Base-by-base conservation (phyloP, 768 basidiomycete genomes). In the Trametes punicea region DNA sequence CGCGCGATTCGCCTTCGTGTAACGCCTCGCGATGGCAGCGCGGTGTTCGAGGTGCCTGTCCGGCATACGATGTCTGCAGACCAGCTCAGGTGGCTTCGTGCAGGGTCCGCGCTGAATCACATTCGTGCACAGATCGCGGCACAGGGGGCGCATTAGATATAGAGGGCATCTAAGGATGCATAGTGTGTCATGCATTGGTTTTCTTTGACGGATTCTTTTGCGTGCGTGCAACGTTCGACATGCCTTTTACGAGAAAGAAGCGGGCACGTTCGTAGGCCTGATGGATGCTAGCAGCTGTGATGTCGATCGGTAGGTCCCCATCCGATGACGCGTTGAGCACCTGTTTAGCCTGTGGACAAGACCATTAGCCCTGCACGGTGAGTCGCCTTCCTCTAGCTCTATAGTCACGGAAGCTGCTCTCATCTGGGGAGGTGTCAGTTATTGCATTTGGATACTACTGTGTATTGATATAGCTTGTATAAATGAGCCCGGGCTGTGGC, bases 1-100 rank as follows among this genome's bases (percentile, higher is more conserved):
- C 72, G 78, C 4, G 70, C 65, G 27, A 77, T 81, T 45, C 70
- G 69, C 54, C 78, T 83, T 62, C 76, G 78, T 58, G 88, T 98
- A 39, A 89, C 82, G 39, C 88, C 81, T 67, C 70, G 74, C 23
- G 72, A 72, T 59, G 92, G 90, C 6, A 90, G 88, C 7, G 77
- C 82, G 38, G 65, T 70, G 18, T 84, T 92, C 60, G 80, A 85
- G 63, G 78, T 98, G 59, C 70, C 74, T 38, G 88, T 89, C 3
- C 85, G 77, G 66, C 96, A 98, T 70, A 96, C 95, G 3, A 86
- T 98, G 86, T 92, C 90, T 16, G 71, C 69, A 23, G 95, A 97
- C 69, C 94, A 97, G 73, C 71, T 96, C 41, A 87, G 88, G 57
- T 98, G 96, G 96, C 74, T 99, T 54, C 75, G 77, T 50, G 86